Base-by-base conservation (phyloP, 164 flowering plant species). In the Warburgia ugandensis region DNA sequence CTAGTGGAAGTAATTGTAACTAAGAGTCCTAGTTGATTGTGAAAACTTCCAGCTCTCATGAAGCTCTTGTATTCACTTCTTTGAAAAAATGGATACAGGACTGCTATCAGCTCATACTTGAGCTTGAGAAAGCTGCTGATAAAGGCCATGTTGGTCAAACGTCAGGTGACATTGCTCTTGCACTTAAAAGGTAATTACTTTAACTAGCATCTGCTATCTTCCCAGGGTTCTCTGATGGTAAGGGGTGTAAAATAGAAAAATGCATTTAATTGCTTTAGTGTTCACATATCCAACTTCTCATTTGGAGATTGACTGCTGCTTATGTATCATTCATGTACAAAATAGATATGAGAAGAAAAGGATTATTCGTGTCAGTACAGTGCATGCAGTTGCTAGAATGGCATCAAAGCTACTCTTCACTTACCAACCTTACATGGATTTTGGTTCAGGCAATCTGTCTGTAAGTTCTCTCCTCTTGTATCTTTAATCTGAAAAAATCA, bases 261-360 rank as follows among this genome's bases (percentile, higher is more conserved):
- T n/a, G n/a, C n/a, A n/a, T n/a, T n/a, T n/a, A n/a, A n/a, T n/a
- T n/a, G n/a, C n/a, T n/a, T n/a, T n/a, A n/a, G n/a, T n/a, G n/a
- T n/a, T n/a, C n/a, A n/a, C n/a, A n/a, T n/a, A n/a, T n/a, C n/a
- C n/a, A n/a, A n/a, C n/a, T n/a, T n/a, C n/a, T n/a, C n/a, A n/a
- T n/a, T n/a, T n/a, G n/a, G n/a, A n/a, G n/a, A n/a, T n/a, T n/a
- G n/a, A n/a, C n/a, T n/a, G n/a, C n/a, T n/a, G n/a, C n/a, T n/a
- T n/a, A n/a, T n/a, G n/a, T n/a, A n/a, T n/a, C n/a, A n/a, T n/a
- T n/a, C n/a, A n/a, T n/a, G n/a, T n/a, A n/a, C n/a, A n/a, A n/a
- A 25, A 23, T 33, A 70, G 74, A 13, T 70, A 67, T 28, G 71
- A 67, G 62, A 60, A 56, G 32, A 56, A 64, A 48, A 52, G 75